These are phyloP conservation scores for Brassica cretica DNA, from an alignment of 345 rosid genomes.

Conservation along the genomic window DNA sequence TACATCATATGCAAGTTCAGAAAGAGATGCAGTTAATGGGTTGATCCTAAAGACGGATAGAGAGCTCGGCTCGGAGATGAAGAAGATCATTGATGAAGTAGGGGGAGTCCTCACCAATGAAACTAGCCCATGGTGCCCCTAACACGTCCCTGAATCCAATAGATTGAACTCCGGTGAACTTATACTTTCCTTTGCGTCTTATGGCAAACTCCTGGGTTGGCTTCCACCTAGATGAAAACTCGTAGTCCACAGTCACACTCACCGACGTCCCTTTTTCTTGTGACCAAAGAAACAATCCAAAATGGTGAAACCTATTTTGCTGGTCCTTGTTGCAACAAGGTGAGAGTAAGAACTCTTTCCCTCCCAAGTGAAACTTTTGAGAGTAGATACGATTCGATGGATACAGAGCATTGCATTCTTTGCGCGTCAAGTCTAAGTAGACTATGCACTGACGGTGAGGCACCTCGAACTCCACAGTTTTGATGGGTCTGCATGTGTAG, in stretches of 20 bases:
- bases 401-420: slow-evolving; percentile 58
- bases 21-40: not conserved
- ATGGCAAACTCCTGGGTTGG: slow-evolving; percentile 57
- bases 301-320: slow-evolving; percentile 54
- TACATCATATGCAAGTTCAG: not conserved
- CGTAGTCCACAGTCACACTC: slow-evolving; percentile 58
- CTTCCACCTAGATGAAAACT: slow-evolving; percentile 72
- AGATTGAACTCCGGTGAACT: slow-evolving; percentile 60
- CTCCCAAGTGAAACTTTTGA: slow-evolving; percentile 72
- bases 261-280: slow-evolving; percentile 63
- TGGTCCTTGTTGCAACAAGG: slow-evolving; percentile 76
- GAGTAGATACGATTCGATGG: slow-evolving; percentile 64
- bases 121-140: slow-evolving; percentile 56
- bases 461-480: slow-evolving; percentile 69
- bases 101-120: slow-evolving; percentile 56
- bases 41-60: slow-evolving; percentile 44
- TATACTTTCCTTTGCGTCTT: slow-evolving; percentile 57
- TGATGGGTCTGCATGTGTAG: slow-evolving; percentile 71
- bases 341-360: slow-evolving; percentile 63
- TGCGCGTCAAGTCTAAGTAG: slow-evolving; percentile 71
- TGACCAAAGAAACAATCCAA: slow-evolving; percentile 74
- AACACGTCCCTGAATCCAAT: slow-evolving; percentile 61
- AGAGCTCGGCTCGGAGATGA: slow-evolving; percentile 82
- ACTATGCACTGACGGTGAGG: slow-evolving; percentile 73
- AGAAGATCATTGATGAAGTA: slow-evolving; percentile 72